Base-by-base conservation (phyloP, 768 basidiomycete species). In the Chlorophyllum brunneum region DNA sequence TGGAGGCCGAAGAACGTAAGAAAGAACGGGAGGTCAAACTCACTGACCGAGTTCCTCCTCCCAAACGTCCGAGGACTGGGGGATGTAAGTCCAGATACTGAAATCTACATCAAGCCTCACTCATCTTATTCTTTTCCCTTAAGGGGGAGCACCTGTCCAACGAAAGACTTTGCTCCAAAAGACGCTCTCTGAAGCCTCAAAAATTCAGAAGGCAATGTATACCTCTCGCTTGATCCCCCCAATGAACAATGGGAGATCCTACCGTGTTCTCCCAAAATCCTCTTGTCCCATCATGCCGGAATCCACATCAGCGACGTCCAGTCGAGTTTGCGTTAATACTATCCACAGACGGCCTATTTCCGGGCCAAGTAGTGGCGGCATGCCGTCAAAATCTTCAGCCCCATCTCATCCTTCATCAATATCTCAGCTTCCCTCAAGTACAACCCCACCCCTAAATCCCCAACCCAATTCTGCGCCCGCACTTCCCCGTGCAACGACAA, bases 81-180 rank as follows among this genome's bases (percentile, higher is more conserved):
- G 60, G 70, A 61, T 87, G 85, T 86, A 67, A 65, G 81, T 63
- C 26, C 9, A 36, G 38, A 49, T 52, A 42, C 54, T 50, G 30
- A 33, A 55, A 54, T 44, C 38, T 48, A 34, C 54, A 55, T 57
- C 38, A 59, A 52, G 5, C 34, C 13, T 36, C 16, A 36, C 13
- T 16, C 58, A 37, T n/a, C 48, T 26, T 34, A 56, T 56, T 60
- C 50, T 58, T 41, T 33, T 36, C 43, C 51, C 34, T 41, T 49
- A 56, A 77, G 77, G 74, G 73, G 67, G 66, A 3, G 57, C 62
- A 40, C 63, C 62, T 30, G 40, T 65, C 8, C 75, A 67, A 57
- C 82, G 85, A 18, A 90, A 85, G 69, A 76, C 84, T 13, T 70
- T 92, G 16, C 84, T 92, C 58, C 85, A 91, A 71, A 90, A 87